These are phyloP conservation scores for Penicillium griseofulvum DNA, from an alignment of 2,329 filamentous ascomycete species.

Conservation along the genomic window DNA sequence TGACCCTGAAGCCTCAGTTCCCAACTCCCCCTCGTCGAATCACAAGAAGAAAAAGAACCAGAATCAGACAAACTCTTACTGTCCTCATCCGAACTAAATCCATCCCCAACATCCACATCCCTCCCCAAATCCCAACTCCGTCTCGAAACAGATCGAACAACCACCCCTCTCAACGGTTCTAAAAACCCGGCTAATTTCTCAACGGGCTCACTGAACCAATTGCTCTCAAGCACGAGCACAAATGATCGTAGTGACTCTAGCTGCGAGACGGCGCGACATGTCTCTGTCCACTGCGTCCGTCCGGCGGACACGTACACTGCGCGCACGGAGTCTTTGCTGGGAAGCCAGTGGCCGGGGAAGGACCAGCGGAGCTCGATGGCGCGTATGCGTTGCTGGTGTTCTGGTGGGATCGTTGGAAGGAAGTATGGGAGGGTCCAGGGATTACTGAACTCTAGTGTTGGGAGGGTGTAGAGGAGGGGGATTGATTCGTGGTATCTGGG, in stretches of 20 bases:
- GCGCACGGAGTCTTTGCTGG: constrained; percentile 41
- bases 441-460: constrained; percentile 41
- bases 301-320: constrained; percentile 39
- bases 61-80: constrained; percentile 1
- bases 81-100: constrained; percentile 13
- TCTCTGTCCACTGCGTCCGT: constrained; percentile 38
- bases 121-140: not conserved
- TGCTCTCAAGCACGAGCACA: constrained; percentile 31
- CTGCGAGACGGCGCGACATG: constrained; percentile 28
- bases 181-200: constrained; percentile 38
- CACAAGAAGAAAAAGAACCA: not conserved
- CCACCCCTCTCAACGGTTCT: constrained; percentile 33
- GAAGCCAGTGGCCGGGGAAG: constrained; percentile 41
- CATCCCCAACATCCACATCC: not conserved
- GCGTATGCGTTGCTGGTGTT: constrained; percentile 33
- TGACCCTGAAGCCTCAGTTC: constrained; percentile 34
- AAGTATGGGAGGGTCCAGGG: constrained; percentile 42
- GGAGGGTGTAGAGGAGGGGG: constrained; percentile 34
- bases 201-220: constrained; percentile 39
- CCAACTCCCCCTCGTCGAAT: constrained; percentile 19
- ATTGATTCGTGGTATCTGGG: constrained; percentile 37
- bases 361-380: constrained; percentile 39
- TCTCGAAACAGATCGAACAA: constrained; percentile 9
- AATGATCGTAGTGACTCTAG: constrained; percentile 32
- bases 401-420: constrained; percentile 32